Percentiles rank a stretch among this genome's conserved stretches.
phyloP scores from a whole-genome alignment of 2,329 filamentous ascomycete species.

The Calonectria hawksworthii region DNA sequence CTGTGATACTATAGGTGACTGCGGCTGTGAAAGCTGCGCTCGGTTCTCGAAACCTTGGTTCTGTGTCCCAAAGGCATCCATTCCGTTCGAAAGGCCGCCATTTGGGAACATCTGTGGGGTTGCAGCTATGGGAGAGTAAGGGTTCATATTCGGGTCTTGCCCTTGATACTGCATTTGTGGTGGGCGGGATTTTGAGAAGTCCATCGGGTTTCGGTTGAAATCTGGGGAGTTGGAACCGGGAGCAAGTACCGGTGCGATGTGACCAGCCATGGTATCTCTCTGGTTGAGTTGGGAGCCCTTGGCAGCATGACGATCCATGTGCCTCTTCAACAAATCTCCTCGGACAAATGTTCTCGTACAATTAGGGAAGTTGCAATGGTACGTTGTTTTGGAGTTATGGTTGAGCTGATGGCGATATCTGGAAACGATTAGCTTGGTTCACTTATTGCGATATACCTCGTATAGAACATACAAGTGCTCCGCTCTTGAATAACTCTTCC shows the following conservation, averaged over 20 bases:
- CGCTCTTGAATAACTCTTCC: constrained; percentile 95
- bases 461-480: constrained; percentile 82
- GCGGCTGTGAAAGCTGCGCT: constrained; percentile 43
- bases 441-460: constrained; percentile 30
- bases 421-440: constrained; percentile 27
- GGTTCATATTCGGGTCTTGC: constrained; percentile 58
- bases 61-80: constrained; percentile 59
- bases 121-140: constrained; percentile 62
- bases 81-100: constrained; percentile 47
- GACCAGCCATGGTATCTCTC: constrained; percentile 68
- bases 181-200: constrained; percentile 56
- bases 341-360: constrained; percentile 93
- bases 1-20: constrained; percentile 58
- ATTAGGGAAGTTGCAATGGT: constrained; percentile 91
- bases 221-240: constrained; percentile 63
- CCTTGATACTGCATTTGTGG: constrained; percentile 61
- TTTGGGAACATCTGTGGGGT: constrained; percentile 54
- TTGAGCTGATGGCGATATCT: constrained; percentile 94
- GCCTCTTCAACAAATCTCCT: constrained; percentile 90
- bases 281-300: constrained; percentile 83
- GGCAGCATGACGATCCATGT: constrained; percentile 84
- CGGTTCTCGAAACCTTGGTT: constrained; percentile 53
- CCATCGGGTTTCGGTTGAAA: constrained; percentile 57
- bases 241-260: constrained; percentile 56
- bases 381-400: constrained; percentile 95